These are phyloP conservation scores for Auriscalpium vulgare DNA, from an alignment of 768 basidiomycete species.

Conservation along the genomic window DNA sequence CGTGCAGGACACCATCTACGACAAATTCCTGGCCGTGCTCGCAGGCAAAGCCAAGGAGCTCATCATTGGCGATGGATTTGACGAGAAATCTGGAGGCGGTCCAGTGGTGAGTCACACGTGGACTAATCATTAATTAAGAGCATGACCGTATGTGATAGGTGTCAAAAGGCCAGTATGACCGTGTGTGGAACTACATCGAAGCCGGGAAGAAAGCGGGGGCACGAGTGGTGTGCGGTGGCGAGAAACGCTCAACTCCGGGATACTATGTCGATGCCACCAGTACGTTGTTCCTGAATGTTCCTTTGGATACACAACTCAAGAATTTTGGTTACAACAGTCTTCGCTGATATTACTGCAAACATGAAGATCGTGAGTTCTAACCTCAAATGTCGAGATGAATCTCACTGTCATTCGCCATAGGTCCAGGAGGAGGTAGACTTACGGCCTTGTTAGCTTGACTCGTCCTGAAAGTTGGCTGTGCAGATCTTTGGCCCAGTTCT, in stretches of 20 bases:
- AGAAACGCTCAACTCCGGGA: slow-evolving; percentile 67
- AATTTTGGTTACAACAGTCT: slow-evolving; percentile 42
- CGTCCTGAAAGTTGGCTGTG: not conserved
- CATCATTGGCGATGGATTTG: slow-evolving; percentile 76
- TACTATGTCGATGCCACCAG: slow-evolving; percentile 89
- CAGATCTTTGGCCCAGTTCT: slow-evolving; percentile 96
- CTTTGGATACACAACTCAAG: not conserved
- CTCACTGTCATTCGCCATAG: slow-evolving; percentile 20
- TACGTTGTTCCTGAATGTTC: slow-evolving; percentile 27
- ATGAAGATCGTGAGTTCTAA: slow-evolving; percentile 73
- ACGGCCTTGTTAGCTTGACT: not conserved
- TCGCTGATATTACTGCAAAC: slow-evolving; percentile 66
- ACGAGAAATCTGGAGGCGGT: slow-evolving; percentile 66
- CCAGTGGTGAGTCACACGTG: slow-evolving; percentile 58
- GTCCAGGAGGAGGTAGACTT: slow-evolving; percentile 59
- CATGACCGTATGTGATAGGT: slow-evolving; percentile 35
- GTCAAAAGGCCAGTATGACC: slow-evolving; percentile 79
- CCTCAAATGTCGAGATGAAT: not conserved
- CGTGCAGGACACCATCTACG: slow-evolving; percentile 82
- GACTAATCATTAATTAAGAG: not conserved
- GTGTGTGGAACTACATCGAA: slow-evolving; percentile 84
- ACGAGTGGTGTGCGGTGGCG: slow-evolving; percentile 69
- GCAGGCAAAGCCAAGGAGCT: slow-evolving; percentile 60
- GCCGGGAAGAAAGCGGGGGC: slow-evolving; percentile 81
- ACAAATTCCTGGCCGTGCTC: slow-evolving; percentile 67